These are phyloP conservation scores for Nannizziopsis arthrosporioides DNA, from an alignment of 2,329 filamentous ascomycete species.

Conservation along the genomic window DNA sequence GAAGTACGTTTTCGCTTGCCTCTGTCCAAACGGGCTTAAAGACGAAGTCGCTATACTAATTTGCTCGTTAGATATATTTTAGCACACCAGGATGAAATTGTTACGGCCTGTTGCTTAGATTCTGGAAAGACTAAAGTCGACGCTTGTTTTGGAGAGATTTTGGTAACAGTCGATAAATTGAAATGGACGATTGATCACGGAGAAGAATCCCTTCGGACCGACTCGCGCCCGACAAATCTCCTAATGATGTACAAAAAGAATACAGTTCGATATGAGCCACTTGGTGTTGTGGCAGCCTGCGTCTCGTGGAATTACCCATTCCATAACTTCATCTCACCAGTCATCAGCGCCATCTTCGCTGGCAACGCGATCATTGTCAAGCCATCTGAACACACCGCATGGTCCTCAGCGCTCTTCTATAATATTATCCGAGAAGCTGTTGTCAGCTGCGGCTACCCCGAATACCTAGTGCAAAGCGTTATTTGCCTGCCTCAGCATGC, in stretches of 20 bases:
- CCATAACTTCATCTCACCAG: constrained; percentile 84
- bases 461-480: constrained; percentile 69
- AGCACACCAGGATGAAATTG: constrained; percentile 80
- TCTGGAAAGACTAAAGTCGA: constrained; percentile 95
- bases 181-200: constrained; percentile 89
- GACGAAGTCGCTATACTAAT: constrained; percentile 1
- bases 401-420: constrained; percentile 76
- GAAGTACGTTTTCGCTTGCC: constrained; percentile 32
- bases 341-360: constrained; percentile 81
- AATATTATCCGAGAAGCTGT: constrained; percentile 69
- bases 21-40: background rate
- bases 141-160: constrained; percentile 82
- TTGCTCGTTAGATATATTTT: constrained; percentile 52
- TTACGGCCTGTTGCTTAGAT: constrained; percentile 73
- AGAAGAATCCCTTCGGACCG: constrained; percentile 63
- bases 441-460: constrained; percentile 67
- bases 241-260: constrained; percentile 95
- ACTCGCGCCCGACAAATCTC: constrained; percentile 69
- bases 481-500: constrained; percentile 82
- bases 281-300: constrained; percentile 83
- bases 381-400: constrained; percentile 88
- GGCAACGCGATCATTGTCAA: constrained; percentile 91
- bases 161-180: constrained; percentile 87
- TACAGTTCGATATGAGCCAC: constrained; percentile 76
- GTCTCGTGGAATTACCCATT: constrained; percentile 98